Base-by-base conservation (phyloP, 2,329 filamentous ascomycete genomes). In the Pseudovirgaria hyperparasitica region DNA sequence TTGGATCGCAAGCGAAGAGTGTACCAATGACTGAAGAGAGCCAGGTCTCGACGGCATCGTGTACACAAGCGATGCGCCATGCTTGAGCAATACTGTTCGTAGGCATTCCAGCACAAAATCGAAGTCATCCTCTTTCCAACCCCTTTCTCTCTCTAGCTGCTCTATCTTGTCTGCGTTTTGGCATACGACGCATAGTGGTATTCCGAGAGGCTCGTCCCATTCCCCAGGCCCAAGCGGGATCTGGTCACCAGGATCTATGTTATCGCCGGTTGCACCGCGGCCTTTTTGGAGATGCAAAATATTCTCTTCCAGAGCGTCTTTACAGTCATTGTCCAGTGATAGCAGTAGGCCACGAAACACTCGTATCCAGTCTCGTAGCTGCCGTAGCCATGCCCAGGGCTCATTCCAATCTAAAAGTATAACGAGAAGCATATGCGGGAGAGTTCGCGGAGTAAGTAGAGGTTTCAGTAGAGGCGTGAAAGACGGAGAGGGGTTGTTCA, bases 111-210 rank as follows among this genome's bases (percentile, higher is more conserved):
- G 67, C 22, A 98, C 82, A 39, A 90, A 86, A 52, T 98, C 90
- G 45, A 98, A 98, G 42, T 92, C 80, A 39, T 92, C 84, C 54
- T 98, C 90, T 55, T 85, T 87, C 85, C 87, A 98, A 9, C 79
- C 75, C 32, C 86, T 76, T 26, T 84, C 86, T 51, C 82, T 84
- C 56, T 96, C 90, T 31, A 98, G 56, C 20, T 73, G 70, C 46
- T 96, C 86, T 52, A 96, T 92, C 52, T 82, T 85, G 55, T 92
- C 82, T 9, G 84, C 85, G 50, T 92, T 90, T 53, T 96, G 86
- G 50, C 87, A 93, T n/a, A 96, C 85, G 6, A 98, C 80, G 46
- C 82, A 92, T 19, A 98, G 62, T 0, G 85, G 84, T 29, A 98
- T 57, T 0, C 86, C 86, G 6, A 94, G 58, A 5, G 76, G 82